phyloP scores from a whole-genome alignment of 306 rosid genomes.

The Herpetospermum pedunculosum region DNA sequence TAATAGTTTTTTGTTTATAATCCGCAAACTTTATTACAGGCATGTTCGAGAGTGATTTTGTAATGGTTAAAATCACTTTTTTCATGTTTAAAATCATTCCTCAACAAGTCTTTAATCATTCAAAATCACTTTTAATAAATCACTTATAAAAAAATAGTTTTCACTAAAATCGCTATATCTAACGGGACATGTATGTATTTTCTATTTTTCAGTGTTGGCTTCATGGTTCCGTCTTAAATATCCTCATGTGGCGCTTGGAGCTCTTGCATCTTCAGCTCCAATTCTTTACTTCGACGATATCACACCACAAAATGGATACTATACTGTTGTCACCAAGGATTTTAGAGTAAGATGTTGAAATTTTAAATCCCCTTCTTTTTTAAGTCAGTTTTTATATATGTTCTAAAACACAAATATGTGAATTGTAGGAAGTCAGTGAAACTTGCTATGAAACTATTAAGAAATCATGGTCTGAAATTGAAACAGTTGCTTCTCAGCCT shows the following conservation, averaged over 20 bases:
- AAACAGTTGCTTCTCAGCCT: constrained; percentile 28
- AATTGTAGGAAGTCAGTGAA: constrained; percentile 46
- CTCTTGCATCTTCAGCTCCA: constrained; percentile 81
- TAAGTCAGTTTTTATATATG: not conserved
- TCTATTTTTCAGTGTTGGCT: constrained; percentile 51
- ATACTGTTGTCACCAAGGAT: constrained; percentile 38
- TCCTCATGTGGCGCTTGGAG: constrained; percentile 66
- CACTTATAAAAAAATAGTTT: too few species aligned
- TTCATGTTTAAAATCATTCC: too few species aligned
- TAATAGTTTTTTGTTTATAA: constrained; percentile 1
- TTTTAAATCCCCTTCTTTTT: not conserved
- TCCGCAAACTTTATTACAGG: not conserved
- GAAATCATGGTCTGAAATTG: constrained; percentile 55
- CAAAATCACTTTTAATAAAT: too few species aligned
- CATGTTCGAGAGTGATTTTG: too few species aligned
- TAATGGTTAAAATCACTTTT: too few species aligned
- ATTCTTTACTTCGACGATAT: constrained; percentile 53
- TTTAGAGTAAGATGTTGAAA: constrained; percentile 34
- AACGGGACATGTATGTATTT: not conserved
- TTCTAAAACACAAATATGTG: not conserved
- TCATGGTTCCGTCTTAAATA: constrained; percentile 83
- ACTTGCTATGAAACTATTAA: constrained; percentile 46
- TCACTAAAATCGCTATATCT: too few species aligned
- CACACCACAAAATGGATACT: constrained; percentile 38
- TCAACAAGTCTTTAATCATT: too few species aligned